Base-by-base conservation (phyloP, 805 yeast species). In the Barnettozyma pratensis region DNA sequence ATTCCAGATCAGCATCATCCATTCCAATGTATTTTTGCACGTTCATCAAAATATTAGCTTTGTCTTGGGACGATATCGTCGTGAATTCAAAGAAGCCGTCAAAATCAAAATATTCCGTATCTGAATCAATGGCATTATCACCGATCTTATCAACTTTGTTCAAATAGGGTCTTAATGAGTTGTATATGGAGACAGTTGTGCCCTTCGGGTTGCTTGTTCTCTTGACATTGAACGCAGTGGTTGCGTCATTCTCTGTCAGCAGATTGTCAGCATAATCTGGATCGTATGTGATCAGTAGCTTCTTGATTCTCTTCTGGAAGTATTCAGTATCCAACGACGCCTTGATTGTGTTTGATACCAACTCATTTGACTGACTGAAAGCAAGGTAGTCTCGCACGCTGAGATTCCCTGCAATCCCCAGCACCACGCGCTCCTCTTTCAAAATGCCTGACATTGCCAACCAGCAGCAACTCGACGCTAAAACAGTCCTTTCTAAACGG, bases 41-140 rank as follows among this genome's bases (percentile, higher is more conserved):
- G 26, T 58, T 58, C 27, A 47, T 46, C 40, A 61, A 14, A 6
- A 59, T 54, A 25, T 40, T 48, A 25, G 64, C 61, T 44, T 53
- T 58, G 28, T 59, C 63, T 44, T 58, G 62, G 3, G 58, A 55
- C 4, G 60, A 50, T 25, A 55, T 46, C 39, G 47, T 42, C 27
- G n/a, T 26, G 12, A 39, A 52, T 1, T 42, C 47, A 19, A 58
- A 58, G 42, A 59, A 45, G 11, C 27, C 39, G 14, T 54, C 57
- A 41, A 54, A 50, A 25, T 53, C 56, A 26, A 49, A 48, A 5
- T 43, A 42, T 8, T 19, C 19, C 19, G 27, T n/a, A 4, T 26
- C 27, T 12, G 45, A 47, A 1, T 49, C 52, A 8, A 38, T 9
- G 1, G 37, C 43, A 3, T n/a, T n/a, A n/a, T 41, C 12, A 7